Evolutionary conservation across 805 yeast genomes (phyloP).

Genomic region (Cyberlindnera sargentensis): DNA sequence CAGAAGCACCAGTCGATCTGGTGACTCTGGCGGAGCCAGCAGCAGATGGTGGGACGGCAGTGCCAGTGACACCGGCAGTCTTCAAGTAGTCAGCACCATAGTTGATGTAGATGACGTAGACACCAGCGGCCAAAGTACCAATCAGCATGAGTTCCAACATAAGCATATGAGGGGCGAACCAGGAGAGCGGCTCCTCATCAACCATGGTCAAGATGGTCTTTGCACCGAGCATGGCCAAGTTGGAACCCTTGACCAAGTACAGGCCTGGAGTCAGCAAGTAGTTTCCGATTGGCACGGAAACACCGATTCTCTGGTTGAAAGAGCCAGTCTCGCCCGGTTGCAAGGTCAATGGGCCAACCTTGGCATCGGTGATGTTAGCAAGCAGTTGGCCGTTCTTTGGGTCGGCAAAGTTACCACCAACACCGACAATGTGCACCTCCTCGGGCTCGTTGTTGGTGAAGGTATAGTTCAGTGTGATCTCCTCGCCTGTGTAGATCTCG

Average conservation of each 20-base stretch:
- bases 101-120: constrained; percentile 37
- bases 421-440: constrained; percentile 51
- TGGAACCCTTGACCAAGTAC: constrained; percentile 42
- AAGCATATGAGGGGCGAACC: constrained; percentile 67
- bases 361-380: constrained; percentile 59
- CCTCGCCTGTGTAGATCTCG: constrained; percentile 45
- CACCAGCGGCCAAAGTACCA: constrained; percentile 41
- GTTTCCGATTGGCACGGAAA: constrained; percentile 50
- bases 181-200: constrained; percentile 57
- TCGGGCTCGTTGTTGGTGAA: constrained; percentile 47
- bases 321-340: constrained; percentile 39
- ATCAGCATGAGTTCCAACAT: constrained; percentile 50
- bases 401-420: constrained; percentile 58
- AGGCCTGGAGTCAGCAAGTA: constrained; percentile 56
- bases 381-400: constrained; percentile 43
- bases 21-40: constrained; percentile 10
- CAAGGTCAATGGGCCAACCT: constrained; percentile 53
- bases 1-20: constrained; percentile 23
- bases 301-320: constrained; percentile 54
- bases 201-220: constrained; percentile 52
- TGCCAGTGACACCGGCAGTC: constrained; percentile 21
- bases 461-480: constrained; percentile 42
- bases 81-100: constrained; percentile 42
- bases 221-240: constrained; percentile 48
- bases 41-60: constrained; percentile 2